phyloP scores from a whole-genome alignment of 176 grass and related monocot species.

The Oryza australiensis region DNA sequence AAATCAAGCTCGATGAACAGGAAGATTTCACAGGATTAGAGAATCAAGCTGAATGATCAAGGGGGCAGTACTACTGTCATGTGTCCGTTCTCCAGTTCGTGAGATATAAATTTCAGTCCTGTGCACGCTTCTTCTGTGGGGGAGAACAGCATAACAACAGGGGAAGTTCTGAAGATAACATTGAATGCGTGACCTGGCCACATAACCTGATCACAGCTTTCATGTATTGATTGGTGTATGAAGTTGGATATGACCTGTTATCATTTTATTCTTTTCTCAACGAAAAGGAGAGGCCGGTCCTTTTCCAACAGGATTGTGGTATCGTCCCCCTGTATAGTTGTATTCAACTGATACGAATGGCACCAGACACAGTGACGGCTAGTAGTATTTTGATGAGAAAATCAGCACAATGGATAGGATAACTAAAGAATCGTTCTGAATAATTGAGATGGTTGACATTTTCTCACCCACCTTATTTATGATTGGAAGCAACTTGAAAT shows the following conservation, averaged over 20 bases:
- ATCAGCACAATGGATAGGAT: background rate
- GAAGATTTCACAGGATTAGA: too few relatives aligned
- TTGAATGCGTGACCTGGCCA: slow-evolving; percentile 5
- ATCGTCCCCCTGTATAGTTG: background rate
- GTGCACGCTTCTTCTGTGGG: too few relatives aligned
- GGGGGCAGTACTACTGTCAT: background rate
- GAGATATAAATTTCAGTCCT: background rate
- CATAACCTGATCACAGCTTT: slow-evolving; percentile 8
- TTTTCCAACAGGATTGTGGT: slow-evolving; percentile 5
- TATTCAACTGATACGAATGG: background rate
- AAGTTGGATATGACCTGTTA: background rate
- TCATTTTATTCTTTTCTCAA: background rate
- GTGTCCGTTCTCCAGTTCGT: background rate
- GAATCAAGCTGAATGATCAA: background rate
- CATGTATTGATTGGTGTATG: slow-evolving; percentile 20
- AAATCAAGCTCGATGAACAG: background rate
- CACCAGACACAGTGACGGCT: background rate
- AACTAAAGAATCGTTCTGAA: background rate
- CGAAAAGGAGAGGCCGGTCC: slow-evolving; percentile 11
- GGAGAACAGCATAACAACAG: background rate
- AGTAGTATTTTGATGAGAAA: background rate
- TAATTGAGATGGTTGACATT: background rate
- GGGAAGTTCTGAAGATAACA: background rate
- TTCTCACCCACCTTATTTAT: background rate
- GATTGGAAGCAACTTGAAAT: background rate